Conservation (phyloP, 2,329 filamentous ascomycete genomes). For the Albophoma yamanashiensis region DNA sequence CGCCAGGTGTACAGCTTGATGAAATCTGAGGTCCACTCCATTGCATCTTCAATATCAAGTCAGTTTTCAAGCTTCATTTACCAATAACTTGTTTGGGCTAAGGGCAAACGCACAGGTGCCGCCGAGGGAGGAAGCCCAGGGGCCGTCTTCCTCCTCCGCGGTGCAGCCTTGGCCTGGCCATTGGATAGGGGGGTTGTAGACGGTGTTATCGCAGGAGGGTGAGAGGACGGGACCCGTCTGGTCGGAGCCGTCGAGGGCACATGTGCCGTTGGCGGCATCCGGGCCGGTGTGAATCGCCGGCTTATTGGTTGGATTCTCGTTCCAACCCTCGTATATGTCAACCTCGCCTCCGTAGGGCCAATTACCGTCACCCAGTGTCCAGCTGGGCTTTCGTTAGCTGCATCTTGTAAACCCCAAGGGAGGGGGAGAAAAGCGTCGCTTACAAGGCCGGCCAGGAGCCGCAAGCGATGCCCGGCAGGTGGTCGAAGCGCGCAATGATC, state of each 20-base stretch:
- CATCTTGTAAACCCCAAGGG: background rate
- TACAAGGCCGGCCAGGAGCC: constrained; percentile 64
- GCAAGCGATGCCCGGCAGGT: constrained; percentile 56
- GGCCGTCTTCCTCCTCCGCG: background rate
- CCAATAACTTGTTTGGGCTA: background rate
- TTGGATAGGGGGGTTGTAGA: background rate
- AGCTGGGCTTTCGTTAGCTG: constrained; percentile 16
- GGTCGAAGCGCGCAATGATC: constrained; percentile 56
- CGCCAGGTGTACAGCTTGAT: background rate
- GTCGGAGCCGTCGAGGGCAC: background rate
- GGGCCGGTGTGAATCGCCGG: background rate
- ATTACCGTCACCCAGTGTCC: constrained; percentile 32
- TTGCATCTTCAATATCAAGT: background rate
- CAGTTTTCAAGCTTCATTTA: background rate
- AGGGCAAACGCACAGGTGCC: background rate
- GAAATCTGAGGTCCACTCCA: background rate
- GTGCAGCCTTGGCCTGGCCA: background rate
- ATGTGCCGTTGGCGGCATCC: background rate
- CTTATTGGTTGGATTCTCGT: constrained; percentile 37
- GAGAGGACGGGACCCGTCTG: background rate
- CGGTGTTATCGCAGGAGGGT: background rate
- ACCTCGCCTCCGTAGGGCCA: constrained; percentile 57
- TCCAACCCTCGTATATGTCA: constrained; percentile 59
- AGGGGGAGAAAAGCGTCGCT: constrained; percentile 7
- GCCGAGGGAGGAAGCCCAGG: background rate